phyloP scores from a whole-genome alignment of 305 asterid genomes.

The Nicotiana rustica region DNA sequence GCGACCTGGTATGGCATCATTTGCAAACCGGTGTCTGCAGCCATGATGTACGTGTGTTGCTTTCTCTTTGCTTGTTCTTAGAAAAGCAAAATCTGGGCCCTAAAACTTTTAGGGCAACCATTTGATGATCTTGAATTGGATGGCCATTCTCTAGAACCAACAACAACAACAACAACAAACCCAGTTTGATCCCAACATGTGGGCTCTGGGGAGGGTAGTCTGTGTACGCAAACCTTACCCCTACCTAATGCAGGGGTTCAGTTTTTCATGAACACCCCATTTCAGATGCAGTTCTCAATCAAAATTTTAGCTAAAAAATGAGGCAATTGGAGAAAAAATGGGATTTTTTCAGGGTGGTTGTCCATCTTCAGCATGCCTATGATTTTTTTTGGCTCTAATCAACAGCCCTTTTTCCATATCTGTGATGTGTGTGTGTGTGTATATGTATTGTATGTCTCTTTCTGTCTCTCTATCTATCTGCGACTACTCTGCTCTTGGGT shows the following conservation, averaged over 20 bases:
- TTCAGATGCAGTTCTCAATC: constrained; percentile 5
- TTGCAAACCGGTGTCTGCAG: not conserved
- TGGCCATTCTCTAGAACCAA: not conserved
- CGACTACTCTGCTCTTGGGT: not conserved
- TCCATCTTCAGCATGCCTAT: constrained; percentile 38
- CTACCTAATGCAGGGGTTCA: not conserved
- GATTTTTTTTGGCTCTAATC: constrained; percentile 29
- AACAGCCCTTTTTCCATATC: not conserved
- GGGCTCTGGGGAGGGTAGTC: no score
- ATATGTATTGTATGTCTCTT: constrained; percentile 30
- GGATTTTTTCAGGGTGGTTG: constrained; percentile 42
- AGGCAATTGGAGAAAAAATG: not conserved
- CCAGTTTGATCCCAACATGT: no score
- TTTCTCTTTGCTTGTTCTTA: constrained; percentile 9
- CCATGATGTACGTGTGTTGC: not conserved
- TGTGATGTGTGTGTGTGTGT: not conserved
- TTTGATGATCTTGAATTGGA: constrained; percentile 12
- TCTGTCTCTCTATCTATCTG: not conserved
- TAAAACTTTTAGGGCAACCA: not conserved
- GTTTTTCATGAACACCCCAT: not conserved
- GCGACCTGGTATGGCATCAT: not conserved
- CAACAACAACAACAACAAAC: no score
- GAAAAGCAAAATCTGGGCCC: not conserved
- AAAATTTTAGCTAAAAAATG: not conserved
- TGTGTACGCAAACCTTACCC: no score